phyloP scores from a whole-genome alignment of 106 monocot genomes.

The Posidonia australis region DNA sequence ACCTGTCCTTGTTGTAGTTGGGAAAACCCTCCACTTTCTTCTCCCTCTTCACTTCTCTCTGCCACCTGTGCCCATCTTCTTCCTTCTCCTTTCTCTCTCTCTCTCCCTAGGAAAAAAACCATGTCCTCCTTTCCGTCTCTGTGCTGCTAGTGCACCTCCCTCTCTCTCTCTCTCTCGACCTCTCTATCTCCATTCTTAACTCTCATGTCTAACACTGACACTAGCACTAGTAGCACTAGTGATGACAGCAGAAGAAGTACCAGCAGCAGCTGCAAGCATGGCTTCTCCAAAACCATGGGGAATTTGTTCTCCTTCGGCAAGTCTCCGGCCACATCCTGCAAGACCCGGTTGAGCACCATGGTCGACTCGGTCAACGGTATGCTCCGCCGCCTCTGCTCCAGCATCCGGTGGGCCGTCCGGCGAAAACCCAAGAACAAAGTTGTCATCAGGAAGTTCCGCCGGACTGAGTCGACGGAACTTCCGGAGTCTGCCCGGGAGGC shows the following conservation, averaged over 20 bases:
- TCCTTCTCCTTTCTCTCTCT: neutral
- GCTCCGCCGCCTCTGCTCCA: neutral
- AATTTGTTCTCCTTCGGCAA: neutral
- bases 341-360: neutral
- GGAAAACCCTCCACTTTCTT: too few species aligned
- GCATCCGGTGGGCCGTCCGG: neutral
- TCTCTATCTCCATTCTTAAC: neutral
- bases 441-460: neutral
- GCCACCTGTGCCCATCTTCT: neutral
- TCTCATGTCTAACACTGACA: neutral
- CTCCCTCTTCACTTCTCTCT: too few species aligned
- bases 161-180: neutral
- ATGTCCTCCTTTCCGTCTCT: too few species aligned
- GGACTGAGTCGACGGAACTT: neutral
- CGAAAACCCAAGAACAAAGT: neutral
- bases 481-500: neutral
- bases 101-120: too few species aligned
- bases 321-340: neutral
- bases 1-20: too few species aligned
- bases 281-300: neutral
- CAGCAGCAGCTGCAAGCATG: neutral
- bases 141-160: neutral
- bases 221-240: neutral
- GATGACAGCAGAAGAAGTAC: neutral
- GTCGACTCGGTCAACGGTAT: neutral